Conservation (phyloP, 23 red algal species). For the Agarophyton chilense region DNA sequence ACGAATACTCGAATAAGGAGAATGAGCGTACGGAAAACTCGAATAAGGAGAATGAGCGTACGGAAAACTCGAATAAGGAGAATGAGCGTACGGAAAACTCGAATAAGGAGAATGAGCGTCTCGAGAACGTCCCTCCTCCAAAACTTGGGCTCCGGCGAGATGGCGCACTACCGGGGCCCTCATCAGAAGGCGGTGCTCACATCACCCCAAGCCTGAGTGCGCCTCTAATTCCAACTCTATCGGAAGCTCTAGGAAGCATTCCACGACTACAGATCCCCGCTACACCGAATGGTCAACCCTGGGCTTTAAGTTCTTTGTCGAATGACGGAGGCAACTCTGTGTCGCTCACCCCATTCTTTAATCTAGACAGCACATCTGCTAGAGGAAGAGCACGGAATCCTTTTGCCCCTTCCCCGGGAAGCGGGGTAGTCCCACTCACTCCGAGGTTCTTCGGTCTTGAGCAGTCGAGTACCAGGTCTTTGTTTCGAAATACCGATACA, state of each 20-base stretch:
- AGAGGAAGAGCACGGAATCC: neutral
- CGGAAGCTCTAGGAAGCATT: neutral
- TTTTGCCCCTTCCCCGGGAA: neutral
- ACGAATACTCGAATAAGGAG: neutral
- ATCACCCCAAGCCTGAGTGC: neutral
- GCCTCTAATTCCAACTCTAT: neutral
- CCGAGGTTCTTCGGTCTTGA: conserved; percentile 5
- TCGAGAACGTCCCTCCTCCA: neutral
- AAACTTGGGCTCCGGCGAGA: neutral
- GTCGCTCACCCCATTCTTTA: neutral
- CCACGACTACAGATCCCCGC: neutral
- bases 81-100: neutral
- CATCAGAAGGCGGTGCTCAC: neutral
- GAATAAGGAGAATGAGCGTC: too few relatives aligned
- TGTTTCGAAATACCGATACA: neutral
- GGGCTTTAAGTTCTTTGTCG: neutral
- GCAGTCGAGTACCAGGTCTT: neutral
- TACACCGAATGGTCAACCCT: neutral
- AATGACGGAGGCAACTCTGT: neutral
- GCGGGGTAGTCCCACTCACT: neutral
- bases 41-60: neutral
- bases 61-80: neutral
- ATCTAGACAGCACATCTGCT: neutral
- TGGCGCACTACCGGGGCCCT: neutral
- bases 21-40: neutral